Evolutionary conservation across 164 flowering plant genomes (phyloP), one percentile per base, ranked within the genome.

Genomic region (Annona cherimola): DNA sequence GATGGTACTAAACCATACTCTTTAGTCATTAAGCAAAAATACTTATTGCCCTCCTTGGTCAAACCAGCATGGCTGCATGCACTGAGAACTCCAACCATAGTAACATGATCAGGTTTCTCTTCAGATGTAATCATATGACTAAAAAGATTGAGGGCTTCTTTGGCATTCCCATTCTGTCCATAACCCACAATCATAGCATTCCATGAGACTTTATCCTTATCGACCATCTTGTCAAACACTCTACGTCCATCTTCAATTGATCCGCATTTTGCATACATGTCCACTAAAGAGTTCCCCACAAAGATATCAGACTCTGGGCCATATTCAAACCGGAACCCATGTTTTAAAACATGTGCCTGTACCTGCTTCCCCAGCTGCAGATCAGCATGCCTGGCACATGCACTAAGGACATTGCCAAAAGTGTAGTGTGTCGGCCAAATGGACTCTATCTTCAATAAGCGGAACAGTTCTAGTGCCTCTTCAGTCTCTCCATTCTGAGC

Each of bases 251-350:
- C 75, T 60, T 63, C 68, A 45, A 71, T 66, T 3, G 73, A 71
- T 65, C 78, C 81, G 66, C 78, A 78, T 61, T 78, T 78, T 3
- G 75, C 71, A 57, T 75, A 78, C 81, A 78, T 78, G 65, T 71
- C 81, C 60, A 78, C 73, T 5, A 78, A 75, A 4, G 81, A 78
- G 62, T 78, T 78, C 45, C 81, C 81, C 26, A 78, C 81, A 72
- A 78, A 75, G 46, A 78, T 75, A 69, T 75, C 77, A 39, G 77
- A 75, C 45, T 78, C 81, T 3, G 72, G 78, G 55, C 77, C 77
- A 14, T 75, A 71, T 35, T 75, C 69, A 63, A 78, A 78, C 20
- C 71, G 70, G 59, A 78, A 75, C 18, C 81, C 78, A 68, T 74
- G 81, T 68, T 78, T 78, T 44, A 78, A 43, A 1, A 78, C 73